These are phyloP conservation scores for Cicer yamashitae DNA, from an alignment of 306 rosid genomes.

Conservation along the genomic window DNA sequence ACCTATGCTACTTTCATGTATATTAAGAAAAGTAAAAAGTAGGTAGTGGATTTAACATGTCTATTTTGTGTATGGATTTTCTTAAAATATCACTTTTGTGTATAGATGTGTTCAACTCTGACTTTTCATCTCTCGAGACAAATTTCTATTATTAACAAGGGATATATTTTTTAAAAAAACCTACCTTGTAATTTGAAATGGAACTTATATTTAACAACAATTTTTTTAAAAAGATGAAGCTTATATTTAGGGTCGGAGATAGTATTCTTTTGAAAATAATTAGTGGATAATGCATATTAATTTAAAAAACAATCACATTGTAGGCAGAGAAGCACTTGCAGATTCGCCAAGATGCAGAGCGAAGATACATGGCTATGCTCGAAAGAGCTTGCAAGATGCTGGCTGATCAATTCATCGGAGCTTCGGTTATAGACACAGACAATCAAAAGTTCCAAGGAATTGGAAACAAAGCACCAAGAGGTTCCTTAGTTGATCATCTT, in stretches of 20 bases:
- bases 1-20: not conserved
- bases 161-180: too few relatives aligned
- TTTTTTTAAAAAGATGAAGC: not conserved
- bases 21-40: not conserved
- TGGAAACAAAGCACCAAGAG: slow-evolving; percentile 65
- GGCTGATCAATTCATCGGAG: slow-evolving; percentile 88
- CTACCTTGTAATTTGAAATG: not conserved
- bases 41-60: not conserved
- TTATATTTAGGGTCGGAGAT: not conserved
- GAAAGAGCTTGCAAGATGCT: slow-evolving; percentile 99
- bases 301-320: slow-evolving; percentile 35
- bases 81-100: not conserved
- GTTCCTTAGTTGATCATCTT: slow-evolving; percentile 63
- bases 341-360: slow-evolving; percentile 93
- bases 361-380: slow-evolving; percentile 90
- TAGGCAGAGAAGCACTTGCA: slow-evolving; percentile 98
- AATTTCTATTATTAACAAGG: not conserved
- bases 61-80: not conserved
- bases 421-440: slow-evolving; percentile 68
- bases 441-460: slow-evolving; percentile 68
- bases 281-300: slow-evolving; percentile 37
- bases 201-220: not conserved
- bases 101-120: not conserved
- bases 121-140: not conserved
- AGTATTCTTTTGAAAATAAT: slow-evolving; percentile 3